Base-by-base conservation (phyloP, 257 asterid genomes). In the Parsonsia alboflavescens region DNA sequence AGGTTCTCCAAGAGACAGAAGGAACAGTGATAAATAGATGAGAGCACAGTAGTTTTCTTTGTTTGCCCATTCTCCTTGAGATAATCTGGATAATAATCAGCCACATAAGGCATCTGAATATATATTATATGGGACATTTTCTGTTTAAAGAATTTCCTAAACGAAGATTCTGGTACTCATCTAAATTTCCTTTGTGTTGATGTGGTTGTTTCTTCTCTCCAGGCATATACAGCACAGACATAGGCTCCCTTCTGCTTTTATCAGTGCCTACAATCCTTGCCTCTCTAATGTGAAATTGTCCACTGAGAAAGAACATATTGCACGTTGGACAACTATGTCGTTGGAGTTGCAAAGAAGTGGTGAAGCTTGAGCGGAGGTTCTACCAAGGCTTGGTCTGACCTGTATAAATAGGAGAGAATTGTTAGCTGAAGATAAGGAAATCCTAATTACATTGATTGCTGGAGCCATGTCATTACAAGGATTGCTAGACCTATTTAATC, bases 151-250 rank as follows among this genome's bases (percentile, higher is more conserved):
- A 62, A 19, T 66, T 53, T 66, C 33, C 19, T 44, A 42, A 15
- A 9, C 53, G 5, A 2, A 15, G 69, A n/a, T 22, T 46, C 28
- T 53, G n/a, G n/a, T 5, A 44, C 16, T 24, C 26, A 44, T 53
- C 48, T 56, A 53, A 44, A 16, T 54, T 68, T 54, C 13, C 42
- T 46, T 50, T 53, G 39, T 11, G 8, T 70, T 76, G 71, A 59
- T 50, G 41, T 49, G 39, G 41, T 59, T 10, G 26, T 30, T 17
- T 69, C 21, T 70, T 41, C 39, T 70, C 11, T 73, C 28, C 75
- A 76, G 80, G 80, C 42, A 70, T 62, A 39, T 72, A 36, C 65
- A 45, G 67, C 39, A 33, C 61, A 12, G 53, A 67, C 8, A 71
- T 6, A 61, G 71, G 22, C 44, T 48, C 58, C 21, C n/a, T 61